Base-by-base conservation (phyloP, 805 yeast species). In the Lipomyces lipofer region DNA sequence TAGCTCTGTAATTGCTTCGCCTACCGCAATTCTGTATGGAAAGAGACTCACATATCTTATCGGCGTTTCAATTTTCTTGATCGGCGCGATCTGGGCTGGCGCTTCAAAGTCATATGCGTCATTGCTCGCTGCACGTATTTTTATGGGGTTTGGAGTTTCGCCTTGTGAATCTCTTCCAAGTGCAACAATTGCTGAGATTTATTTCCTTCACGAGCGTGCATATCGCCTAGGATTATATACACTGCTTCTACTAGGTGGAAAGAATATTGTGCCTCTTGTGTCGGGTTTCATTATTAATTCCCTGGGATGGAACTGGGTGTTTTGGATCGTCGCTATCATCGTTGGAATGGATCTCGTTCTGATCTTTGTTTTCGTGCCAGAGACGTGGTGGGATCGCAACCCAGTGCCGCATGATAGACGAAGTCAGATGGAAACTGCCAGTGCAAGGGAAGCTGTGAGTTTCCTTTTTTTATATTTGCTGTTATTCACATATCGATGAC, bases 91-190 rank as follows among this genome's bases (percentile, higher is more conserved):
- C 13, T 80, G 84, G 76, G 85, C 76, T 22, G 85, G 81, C 9
- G 70, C 71, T 9, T 72, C 85, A 8, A 61, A 73, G 12, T 66
- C 71, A 42, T 82, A 75, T 64, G 79, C 78, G 5, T 73, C 77
- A 5, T 68, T 82, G 24, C 71, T 82, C 73, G 84, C 80, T 3
- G 84, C 83, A 1, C 75, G 86, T 58, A 73, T 82, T 1, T 66
- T 82, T 15, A 74, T 75, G 63, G 86, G 85, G n/a, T 66, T 82
- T 50, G 86, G 86, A 2, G 78, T 80, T 38, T 75, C 84, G 3
- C 84, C 85, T 3, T 75, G 81, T 10, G 86, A 82, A 67, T 78
- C 83, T 2, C 69, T 82, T 50, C 85, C 85, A 1, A 73, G 80
- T 1, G 76, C 85, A 3, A 79, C 84, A 1, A 77, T 82, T 46